phyloP scores from a whole-genome alignment of 164 flowering plant species.

The Euptelea pleiosperma region DNA sequence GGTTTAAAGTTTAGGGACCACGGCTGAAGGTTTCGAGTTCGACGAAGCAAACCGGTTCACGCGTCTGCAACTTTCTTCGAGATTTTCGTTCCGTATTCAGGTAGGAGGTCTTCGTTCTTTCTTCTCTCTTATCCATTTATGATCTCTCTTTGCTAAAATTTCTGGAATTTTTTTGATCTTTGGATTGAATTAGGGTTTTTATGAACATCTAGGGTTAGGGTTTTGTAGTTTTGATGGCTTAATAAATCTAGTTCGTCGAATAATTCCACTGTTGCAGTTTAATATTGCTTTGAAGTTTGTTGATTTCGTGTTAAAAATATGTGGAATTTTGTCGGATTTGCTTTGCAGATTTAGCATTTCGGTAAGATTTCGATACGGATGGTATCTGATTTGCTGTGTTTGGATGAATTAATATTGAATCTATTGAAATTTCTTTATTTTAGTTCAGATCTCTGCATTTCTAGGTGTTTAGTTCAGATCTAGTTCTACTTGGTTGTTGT shows the following conservation, averaged over 20 bases:
- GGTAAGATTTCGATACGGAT: neutral
- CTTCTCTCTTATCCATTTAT: neutral
- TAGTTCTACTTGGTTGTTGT: neutral
- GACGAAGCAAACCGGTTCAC: too few relatives aligned
- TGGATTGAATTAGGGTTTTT: slow-evolving; percentile 5
- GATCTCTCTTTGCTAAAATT: neutral
- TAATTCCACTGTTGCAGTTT: neutral
- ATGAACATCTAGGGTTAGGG: too few relatives aligned
- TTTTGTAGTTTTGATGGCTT: neutral
- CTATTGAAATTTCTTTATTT: too few relatives aligned
- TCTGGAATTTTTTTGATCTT: neutral
- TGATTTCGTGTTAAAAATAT: too few relatives aligned
- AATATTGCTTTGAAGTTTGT: neutral
- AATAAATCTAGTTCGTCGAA: neutral
- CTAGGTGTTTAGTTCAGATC: neutral
- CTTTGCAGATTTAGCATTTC: neutral
- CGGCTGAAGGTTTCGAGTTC: too few relatives aligned
- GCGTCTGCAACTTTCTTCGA: neutral
- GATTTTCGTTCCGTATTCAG: slow-evolving; percentile 1
- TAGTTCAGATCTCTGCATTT: too few relatives aligned
- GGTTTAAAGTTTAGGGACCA: too few relatives aligned
- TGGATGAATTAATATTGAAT: too few relatives aligned
- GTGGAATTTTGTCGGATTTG: too few relatives aligned
- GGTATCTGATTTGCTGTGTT: too few relatives aligned
- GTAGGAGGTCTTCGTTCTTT: neutral